These are phyloP conservation scores for Pythium brachiatum DNA, from an alignment of 352 stramenopile species.

Conservation along the genomic window DNA sequence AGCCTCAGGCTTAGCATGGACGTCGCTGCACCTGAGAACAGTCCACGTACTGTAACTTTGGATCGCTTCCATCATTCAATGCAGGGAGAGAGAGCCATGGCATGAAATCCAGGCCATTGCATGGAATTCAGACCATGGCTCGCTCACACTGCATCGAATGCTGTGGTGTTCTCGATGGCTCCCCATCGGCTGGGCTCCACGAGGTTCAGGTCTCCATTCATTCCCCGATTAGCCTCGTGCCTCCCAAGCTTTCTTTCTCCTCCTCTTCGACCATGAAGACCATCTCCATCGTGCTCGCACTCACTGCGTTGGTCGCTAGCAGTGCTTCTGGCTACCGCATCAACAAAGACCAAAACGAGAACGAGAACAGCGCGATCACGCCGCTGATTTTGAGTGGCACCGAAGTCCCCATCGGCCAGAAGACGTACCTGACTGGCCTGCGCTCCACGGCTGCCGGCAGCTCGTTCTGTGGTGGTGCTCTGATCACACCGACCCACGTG, in stretches of 20 bases:
- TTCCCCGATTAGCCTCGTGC: not conserved
- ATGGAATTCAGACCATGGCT: no score
- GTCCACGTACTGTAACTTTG: no score
- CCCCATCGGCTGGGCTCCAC: no score
- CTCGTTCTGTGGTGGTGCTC: conserved; percentile 21
- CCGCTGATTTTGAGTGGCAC: conserved; percentile 24
- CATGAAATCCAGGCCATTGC: no score
- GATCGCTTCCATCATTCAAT: no score
- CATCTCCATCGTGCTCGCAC: not conserved
- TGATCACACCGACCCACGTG: conserved; percentile 27
- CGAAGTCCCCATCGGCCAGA: conserved; percentile 21
- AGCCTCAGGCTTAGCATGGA: no score
- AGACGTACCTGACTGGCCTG: conserved; percentile 20
- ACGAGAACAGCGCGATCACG: not conserved
- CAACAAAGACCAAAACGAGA: not conserved
- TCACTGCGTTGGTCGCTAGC: not conserved
- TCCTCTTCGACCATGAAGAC: not conserved
- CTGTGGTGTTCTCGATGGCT: no score
- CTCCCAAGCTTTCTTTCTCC: not conserved
- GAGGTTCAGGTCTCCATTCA: no score
- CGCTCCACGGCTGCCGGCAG: conserved; percentile 4
- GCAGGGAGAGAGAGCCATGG: no score
- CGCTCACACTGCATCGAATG: no score
- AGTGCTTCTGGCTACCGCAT: not conserved
- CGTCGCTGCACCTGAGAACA: no score